Evolutionary conservation across 1,284 basidiomycete genomes (phyloP).

Genomic region (Irpex sp.): DNA sequence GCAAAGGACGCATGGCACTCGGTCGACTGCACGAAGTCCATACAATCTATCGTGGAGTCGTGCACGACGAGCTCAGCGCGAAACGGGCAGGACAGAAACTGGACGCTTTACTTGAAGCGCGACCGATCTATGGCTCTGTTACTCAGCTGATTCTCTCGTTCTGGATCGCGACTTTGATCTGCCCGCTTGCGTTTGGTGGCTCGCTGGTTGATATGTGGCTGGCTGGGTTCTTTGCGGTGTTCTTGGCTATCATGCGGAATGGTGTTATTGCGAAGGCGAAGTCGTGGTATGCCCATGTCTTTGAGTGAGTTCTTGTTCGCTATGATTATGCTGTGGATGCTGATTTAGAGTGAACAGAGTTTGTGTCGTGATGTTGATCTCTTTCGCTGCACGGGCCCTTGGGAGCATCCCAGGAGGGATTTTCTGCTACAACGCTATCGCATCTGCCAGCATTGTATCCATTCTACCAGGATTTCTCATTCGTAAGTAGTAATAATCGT

Average conservation of each 20-base stretch:
- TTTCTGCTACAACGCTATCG: conserved; percentile 87
- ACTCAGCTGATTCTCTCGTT: conserved; percentile 66
- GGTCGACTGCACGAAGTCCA: conserved; percentile 76
- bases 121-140: conserved; percentile 53
- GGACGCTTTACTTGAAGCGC: conserved; percentile 42
- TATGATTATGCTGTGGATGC: not conserved
- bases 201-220: conserved; percentile 81
- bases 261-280: conserved; percentile 61
- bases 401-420: conserved; percentile 67
- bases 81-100: conserved; percentile 55
- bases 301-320: conserved; percentile 58
- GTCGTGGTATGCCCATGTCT: conserved; percentile 78
- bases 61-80: conserved; percentile 82
- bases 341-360: conserved; percentile 43
- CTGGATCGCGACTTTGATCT: conserved; percentile 67
- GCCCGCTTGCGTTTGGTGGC: conserved; percentile 80
- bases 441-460: conserved; percentile 75
- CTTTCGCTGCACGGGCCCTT: conserved; percentile 73
- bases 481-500: no score
- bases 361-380: conserved; percentile 74
- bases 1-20: conserved; percentile 65
- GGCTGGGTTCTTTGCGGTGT: conserved; percentile 59
- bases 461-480: conserved; percentile 83
- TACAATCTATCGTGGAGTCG: conserved; percentile 68
- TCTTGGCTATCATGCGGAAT: conserved; percentile 66